Percentiles rank a stretch among this genome's conserved stretches.
These are phyloP conservation scores for Penicillium decumbens DNA, from an alignment of 2,329 filamentous ascomycete genomes.

Conservation along the genomic window DNA sequence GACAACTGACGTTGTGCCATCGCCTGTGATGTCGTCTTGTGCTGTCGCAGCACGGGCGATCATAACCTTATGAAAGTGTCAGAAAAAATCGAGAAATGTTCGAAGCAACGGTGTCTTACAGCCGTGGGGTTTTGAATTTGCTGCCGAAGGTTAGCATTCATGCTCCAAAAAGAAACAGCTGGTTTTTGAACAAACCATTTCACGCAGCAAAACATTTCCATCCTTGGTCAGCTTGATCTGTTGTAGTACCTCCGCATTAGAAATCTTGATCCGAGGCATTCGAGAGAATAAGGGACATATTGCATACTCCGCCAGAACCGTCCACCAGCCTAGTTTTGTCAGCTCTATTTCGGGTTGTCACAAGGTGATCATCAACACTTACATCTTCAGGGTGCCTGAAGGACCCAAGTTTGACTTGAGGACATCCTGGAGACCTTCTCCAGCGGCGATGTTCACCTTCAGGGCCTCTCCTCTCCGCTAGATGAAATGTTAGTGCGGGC, in stretches of 20 bases:
- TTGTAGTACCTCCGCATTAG: constrained; percentile 25
- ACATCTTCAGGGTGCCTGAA: constrained; percentile 95
- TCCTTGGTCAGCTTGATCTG: constrained; percentile 99
- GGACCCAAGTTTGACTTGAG: constrained; percentile 94
- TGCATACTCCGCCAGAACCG: constrained; percentile 55
- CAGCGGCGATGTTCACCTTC: constrained; percentile 92
- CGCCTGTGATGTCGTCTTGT: constrained; percentile 96
- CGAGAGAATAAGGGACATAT: constrained; percentile 9
- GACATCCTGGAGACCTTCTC: constrained; percentile 89
- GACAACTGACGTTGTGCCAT: constrained; percentile 95
- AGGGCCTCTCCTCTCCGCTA: constrained; percentile 95
- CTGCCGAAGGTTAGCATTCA: constrained; percentile 38
- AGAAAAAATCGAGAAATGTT: constrained; percentile 15
- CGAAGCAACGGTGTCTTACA: constrained; percentile 47
- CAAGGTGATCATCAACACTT: constrained; percentile 22
- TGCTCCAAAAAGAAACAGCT: neutral
- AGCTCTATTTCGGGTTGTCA: constrained; percentile 14
- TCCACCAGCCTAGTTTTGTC: constrained; percentile 54
- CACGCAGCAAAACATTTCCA: constrained; percentile 75
- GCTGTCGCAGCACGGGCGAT: constrained; percentile 82
- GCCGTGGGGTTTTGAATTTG: constrained; percentile 99
- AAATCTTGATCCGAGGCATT: constrained; percentile 3
- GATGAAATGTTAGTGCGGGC: constrained; percentile 43
- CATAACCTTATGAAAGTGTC: constrained; percentile 50
- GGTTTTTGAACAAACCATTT: constrained; percentile 50